These are phyloP conservation scores for Sonneratia caseolaris DNA, from an alignment of 345 rosid genomes.

Conservation along the genomic window DNA sequence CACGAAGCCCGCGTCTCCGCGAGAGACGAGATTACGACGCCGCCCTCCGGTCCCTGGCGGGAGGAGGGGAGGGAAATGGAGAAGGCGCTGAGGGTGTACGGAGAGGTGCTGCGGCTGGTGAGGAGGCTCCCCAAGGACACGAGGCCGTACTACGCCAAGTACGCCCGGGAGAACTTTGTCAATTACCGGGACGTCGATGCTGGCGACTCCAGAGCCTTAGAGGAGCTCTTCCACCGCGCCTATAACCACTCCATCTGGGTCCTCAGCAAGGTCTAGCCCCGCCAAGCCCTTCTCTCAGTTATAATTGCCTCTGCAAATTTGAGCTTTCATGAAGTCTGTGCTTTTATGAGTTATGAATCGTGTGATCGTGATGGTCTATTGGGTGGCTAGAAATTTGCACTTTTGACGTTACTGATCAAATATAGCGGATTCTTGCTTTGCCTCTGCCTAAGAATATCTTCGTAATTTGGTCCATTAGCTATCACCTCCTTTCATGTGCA, in stretches of 20 bases:
- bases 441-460: neutral
- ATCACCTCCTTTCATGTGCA: neutral
- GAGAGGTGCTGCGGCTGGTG: slow-evolving; percentile 67
- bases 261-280: slow-evolving; percentile 55
- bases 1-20: too few species aligned
- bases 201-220: slow-evolving; percentile 41
- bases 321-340: neutral
- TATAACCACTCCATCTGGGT: slow-evolving; percentile 91
- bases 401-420: neutral
- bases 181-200: slow-evolving; percentile 67
- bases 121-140: slow-evolving; percentile 66
- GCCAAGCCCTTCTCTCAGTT: too few species aligned
- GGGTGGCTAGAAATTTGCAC: too few species aligned
- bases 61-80: slow-evolving; percentile 30
- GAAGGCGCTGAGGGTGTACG: slow-evolving; percentile 66
- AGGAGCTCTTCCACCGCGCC: slow-evolving; percentile 76
- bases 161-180: slow-evolving; percentile 82
- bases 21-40: too few species aligned
- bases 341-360: neutral
- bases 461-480: neutral
- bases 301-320: neutral
- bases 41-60: neutral
- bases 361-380: neutral
- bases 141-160: slow-evolving; percentile 83
- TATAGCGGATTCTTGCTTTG: neutral